Base-by-base conservation (phyloP, 2,329 filamentous ascomycete species). In the Xylaria polymorpha region DNA sequence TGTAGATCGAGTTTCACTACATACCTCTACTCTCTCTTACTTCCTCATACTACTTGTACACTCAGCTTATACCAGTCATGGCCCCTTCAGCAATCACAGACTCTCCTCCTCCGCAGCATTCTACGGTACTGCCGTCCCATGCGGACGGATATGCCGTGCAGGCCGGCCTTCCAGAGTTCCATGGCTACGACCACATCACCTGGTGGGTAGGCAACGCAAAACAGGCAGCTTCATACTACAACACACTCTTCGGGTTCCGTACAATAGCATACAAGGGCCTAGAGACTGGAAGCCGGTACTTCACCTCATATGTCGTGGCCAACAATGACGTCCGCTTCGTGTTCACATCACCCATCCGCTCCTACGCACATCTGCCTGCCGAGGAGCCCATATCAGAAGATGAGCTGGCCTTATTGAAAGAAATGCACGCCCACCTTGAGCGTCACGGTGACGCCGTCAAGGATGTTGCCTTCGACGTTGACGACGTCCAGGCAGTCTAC, bases 161-260 rank as follows among this genome's bases (percentile, higher is more conserved):
- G 75, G 82, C 77, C 59, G 85, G 75, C 75, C 83, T 75, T 70
- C 81, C 80, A 75, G 87, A 85, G 78, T 94, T 97, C 83, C 88
- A 89, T 70, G 94, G 93, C 78, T 98, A 97, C 80, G 93, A 97
- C 82, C 93, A 97, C 81, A 88, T 97, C 66, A 94, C 94, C 74
- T 98, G 94, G 94, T 97, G 94, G 84, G 95, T 98, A 37, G 94
- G 94, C 79, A 98, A 98, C 79, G 94, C 95, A 75, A 98, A 98
- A 83, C 94, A 98, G 84, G 93, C 94, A 2, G 94, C 94, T 46
- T 88, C 91, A 15, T 98, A 93, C 83, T 98, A 97, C 83, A 91
- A 91, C 74, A 91, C 89, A 12, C 92, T 94, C 73, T 94, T 98
- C 84, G 94, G 94, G 65, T 97, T 98, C 84, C 85, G 88, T 76